A percentile compares a stretch with the other conserved stretches of the same genome.
Evolutionary conservation across 768 basidiomycete genomes (phyloP).

Genomic region (Termitomyces sp.): DNA sequence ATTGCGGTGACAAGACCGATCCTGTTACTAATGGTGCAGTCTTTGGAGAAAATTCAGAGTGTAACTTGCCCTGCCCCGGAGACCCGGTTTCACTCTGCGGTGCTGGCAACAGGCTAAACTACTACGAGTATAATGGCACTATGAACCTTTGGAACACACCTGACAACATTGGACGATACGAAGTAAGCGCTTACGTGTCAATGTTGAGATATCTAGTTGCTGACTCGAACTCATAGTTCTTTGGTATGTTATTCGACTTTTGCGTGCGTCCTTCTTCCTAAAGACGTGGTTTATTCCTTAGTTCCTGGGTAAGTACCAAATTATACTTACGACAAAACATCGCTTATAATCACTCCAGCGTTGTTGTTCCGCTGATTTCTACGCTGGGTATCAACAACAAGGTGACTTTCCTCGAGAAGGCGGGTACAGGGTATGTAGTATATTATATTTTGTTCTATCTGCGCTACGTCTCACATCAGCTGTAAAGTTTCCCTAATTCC

Average conservation of each 20-base stretch:
- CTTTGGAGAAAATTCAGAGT: constrained; percentile 36
- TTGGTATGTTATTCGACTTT: constrained; percentile 29
- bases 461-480: constrained; percentile 2
- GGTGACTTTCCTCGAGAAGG: constrained; percentile 74
- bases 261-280: neutral
- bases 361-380: constrained; percentile 67
- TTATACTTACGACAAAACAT: neutral
- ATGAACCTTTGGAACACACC: constrained; percentile 65
- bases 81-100: constrained; percentile 70
- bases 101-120: constrained; percentile 43
- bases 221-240: constrained; percentile 28
- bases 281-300: constrained; percentile 11
- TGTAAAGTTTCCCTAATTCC: constrained; percentile 44
- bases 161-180: constrained; percentile 58
- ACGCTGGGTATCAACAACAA: constrained; percentile 81
- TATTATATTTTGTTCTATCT: neutral
- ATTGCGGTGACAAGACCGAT: constrained; percentile 65
- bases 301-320: constrained; percentile 39
- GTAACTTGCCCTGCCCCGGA: constrained; percentile 56
- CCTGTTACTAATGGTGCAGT: constrained; percentile 34
- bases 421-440: constrained; percentile 46
- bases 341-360: constrained; percentile 27
- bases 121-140: constrained; percentile 48
- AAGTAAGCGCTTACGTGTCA: constrained; percentile 36
- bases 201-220: neutral